Evolutionary conservation across 106 monocot genomes (phyloP), one percentile per base, ranked within the genome.

Genomic region (Dioscorea dumetorum): DNA sequence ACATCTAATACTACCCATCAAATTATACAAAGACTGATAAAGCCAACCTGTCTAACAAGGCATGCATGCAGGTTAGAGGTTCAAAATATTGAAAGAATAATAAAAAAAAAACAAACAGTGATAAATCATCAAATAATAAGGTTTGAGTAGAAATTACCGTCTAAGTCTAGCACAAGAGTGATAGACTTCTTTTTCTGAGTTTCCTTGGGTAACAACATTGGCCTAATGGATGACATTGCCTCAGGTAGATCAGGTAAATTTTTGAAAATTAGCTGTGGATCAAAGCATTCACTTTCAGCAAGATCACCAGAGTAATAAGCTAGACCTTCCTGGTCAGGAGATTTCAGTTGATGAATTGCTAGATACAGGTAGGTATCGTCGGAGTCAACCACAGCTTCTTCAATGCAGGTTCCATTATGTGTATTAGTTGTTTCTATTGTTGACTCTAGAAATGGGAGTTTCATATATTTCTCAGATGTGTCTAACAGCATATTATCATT

Each of bases 101-200:
- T 6, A 41, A 41, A 10, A 41, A 41, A 10, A 41, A 0, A 41
- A 10, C 41, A 3, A 41, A 6, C 41, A 41, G 5, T 41, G 41
- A 41, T 41, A 41, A 41, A 41, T 41, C 41, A 41, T 41, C 2
- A 10, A 41, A 10, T 41, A 41, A 41, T 41, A 41, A 6, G 10
- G 0, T 41, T 41, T 6, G 41, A 41, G 41, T 41, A 41, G 10
- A 65, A 14, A 78, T 85, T 81, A 93, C 93, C 93, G 74, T 93
- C 93, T 66, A 93, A 86, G 72, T 93, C 93, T 62, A 93, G 89
- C 18, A 93, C 88, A 74, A 93, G 85, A 33, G 93, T 93, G 24
- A 86, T 49, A 61, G 49, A 52, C 70, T 89, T 79, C 64, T 18
- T 70, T 74, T 81, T 77, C 64, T 35, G 63, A 62, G 67, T 72